phyloP scores from a whole-genome alignment of 2,329 filamentous ascomycete genomes.

The Monascus ruber region DNA sequence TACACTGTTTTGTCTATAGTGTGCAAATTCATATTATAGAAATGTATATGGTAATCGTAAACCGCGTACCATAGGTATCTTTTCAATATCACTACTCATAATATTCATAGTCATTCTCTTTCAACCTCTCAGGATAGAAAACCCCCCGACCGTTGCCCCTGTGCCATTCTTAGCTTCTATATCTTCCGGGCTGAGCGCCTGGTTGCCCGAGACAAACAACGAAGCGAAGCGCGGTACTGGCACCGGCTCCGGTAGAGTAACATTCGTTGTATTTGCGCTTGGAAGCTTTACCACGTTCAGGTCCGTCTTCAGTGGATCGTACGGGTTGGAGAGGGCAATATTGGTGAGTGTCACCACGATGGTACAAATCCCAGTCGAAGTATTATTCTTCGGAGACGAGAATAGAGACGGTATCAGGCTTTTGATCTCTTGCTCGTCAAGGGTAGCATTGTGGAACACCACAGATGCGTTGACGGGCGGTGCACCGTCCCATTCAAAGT shows the following conservation, averaged over 20 bases:
- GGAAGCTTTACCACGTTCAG: slow-evolving; percentile 25
- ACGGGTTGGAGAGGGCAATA: slow-evolving; percentile 28
- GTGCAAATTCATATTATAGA: no score
- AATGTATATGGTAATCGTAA: no score
- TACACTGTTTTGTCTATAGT: no score
- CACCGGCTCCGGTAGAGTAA: slow-evolving; percentile 22
- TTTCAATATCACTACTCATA: no score
- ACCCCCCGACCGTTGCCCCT: slow-evolving; percentile 38
- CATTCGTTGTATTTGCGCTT: slow-evolving; percentile 31
- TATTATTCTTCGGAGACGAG: not conserved
- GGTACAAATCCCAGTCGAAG: slow-evolving; percentile 2
- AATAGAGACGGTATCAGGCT: not conserved
- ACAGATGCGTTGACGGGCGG: slow-evolving; percentile 45
- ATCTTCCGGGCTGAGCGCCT: slow-evolving; percentile 20
- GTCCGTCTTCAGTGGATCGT: slow-evolving; percentile 19
- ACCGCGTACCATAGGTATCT: no score
- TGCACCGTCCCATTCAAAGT: slow-evolving; percentile 49
- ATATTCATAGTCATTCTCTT: not conserved
- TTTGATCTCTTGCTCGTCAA: slow-evolving; percentile 6
- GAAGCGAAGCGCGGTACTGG: slow-evolving; percentile 31
- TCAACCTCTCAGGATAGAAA: slow-evolving; percentile 29
- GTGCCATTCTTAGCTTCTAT: slow-evolving; percentile 23
- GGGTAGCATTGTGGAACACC: slow-evolving; percentile 41
- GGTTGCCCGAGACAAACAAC: slow-evolving; percentile 34
- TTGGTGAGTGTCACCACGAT: slow-evolving; percentile 16